Percentiles rank a stretch among this genome's conserved stretches.
These are phyloP conservation scores for Cucumis sativus DNA, from an alignment of 306 rosid species.

Conservation along the genomic window DNA sequence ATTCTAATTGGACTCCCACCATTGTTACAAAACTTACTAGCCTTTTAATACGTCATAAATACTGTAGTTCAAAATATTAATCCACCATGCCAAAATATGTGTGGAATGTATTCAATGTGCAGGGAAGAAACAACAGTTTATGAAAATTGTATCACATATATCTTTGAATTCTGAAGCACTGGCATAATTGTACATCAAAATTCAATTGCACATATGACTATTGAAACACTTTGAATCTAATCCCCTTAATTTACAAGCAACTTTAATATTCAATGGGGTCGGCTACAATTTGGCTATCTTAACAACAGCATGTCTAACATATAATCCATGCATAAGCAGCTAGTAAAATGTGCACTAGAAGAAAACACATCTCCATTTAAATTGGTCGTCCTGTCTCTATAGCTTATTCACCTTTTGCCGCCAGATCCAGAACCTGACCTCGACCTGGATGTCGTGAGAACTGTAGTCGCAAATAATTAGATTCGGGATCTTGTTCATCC, in stretches of 20 bases:
- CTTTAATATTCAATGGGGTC: neutral
- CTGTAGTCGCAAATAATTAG: slow-evolving; percentile 66
- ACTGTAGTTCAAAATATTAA: neutral
- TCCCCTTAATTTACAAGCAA: slow-evolving; percentile 1
- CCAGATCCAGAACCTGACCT: slow-evolving; percentile 53
- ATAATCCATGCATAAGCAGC: neutral
- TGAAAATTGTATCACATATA: neutral
- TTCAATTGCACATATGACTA: neutral
- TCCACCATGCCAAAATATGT: neutral
- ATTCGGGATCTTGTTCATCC: slow-evolving; percentile 54
- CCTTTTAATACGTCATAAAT: neutral
- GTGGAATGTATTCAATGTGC: neutral
- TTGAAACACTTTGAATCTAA: neutral
- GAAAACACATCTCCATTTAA: neutral
- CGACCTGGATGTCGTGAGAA: slow-evolving; percentile 85
- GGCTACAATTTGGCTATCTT: neutral
- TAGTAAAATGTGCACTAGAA: slow-evolving; percentile 2
- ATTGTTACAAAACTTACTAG: neutral
- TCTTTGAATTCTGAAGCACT: neutral
- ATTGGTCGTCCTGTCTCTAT: neutral
- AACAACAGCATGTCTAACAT: slow-evolving; percentile 1
- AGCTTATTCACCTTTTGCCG: slow-evolving; percentile 45
- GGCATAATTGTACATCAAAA: slow-evolving; percentile 4
- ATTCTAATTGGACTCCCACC: too few species aligned
- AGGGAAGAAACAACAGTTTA: neutral